Evolutionary conservation across 805 yeast genomes (phyloP), one percentile per base, ranked within the genome.

Genomic region (Saturnispora ahearnii): DNA sequence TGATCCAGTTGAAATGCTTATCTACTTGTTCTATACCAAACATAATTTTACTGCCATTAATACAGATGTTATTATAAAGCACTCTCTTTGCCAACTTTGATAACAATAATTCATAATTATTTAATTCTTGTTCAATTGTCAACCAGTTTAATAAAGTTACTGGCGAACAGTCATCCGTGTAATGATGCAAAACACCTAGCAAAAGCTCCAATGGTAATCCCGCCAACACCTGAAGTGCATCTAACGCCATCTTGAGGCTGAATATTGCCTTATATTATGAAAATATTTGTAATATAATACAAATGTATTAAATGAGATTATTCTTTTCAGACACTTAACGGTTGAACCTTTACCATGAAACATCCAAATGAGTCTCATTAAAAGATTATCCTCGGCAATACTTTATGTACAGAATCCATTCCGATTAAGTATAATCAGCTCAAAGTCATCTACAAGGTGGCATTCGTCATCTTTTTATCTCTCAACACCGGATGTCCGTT

Each of bases 71-170:
- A 5, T 15, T 29, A 29, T 44, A 44, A n/a, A 44, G n/a, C 8
- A 13, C 24, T n/a, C 13, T 13, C 15, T 32, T 44, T 2, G 47
- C 47, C 42, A 44, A 26, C 15, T 18, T 44, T 10, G 21, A 34
- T n/a, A 44, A 18, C 10, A 34, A 11, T 13, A 28, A 30, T 15
- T 33, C 41, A 13, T 24, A 26, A 8, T 33, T 26, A 10, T 26
- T 36, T 15, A 11, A 21, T 15, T 40, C 31, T 18, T 36, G 26
- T 13, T 22, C n/a, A 7, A 32, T 33, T 33, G 37, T 34, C 24
- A 44, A 18, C 47, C 47, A 44, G 21, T 26, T 38, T 15, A 44
- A 22, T n/a, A 44, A 31, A 4, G 47, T 44, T 6, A 34, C 47
- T 12, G 22, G 22, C 5, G 41, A 13, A 34, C 47, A 44, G 26